phyloP scores from a whole-genome alignment of 2,329 filamentous ascomycete species.

The Botryotinia narcissicola region DNA sequence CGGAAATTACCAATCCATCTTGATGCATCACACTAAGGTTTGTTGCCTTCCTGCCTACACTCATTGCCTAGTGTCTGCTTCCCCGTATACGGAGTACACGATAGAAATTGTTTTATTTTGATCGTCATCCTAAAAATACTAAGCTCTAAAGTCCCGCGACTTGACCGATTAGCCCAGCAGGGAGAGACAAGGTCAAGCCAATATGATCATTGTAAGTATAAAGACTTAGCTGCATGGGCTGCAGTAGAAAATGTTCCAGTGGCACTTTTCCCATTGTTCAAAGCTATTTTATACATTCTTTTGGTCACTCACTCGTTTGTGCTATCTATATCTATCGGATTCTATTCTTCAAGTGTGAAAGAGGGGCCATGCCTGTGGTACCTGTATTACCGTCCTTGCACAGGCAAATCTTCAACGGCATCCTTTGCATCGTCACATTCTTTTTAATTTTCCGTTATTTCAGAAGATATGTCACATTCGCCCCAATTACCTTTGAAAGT shows the following conservation, averaged over 20 bases:
- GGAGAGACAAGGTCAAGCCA: slow-evolving; percentile 4
- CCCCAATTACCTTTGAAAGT: slow-evolving; percentile 25
- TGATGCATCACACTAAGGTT: not conserved
- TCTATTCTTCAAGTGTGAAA: not conserved
- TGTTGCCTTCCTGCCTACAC: slow-evolving; percentile 3
- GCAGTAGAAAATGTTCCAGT: not conserved
- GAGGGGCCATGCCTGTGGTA: not conserved
- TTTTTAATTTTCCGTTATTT: slow-evolving; percentile 23
- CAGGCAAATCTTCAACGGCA: slow-evolving; percentile 20
- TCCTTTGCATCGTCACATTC: slow-evolving; percentile 23
- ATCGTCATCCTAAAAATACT: not conserved
- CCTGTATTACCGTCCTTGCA: slow-evolving; percentile 12
- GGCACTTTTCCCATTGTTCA: not conserved
- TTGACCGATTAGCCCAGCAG: not conserved
- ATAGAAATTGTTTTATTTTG: not conserved
- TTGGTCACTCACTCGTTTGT: not conserved
- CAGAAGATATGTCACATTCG: slow-evolving; percentile 19
- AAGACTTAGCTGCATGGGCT: slow-evolving; percentile 5
- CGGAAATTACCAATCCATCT: not conserved
- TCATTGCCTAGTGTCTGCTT: not conserved
- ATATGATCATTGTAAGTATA: not conserved
- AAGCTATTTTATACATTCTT: not conserved
- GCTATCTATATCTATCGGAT: not conserved
- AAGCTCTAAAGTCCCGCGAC: slow-evolving; percentile 1
- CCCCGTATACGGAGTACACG: not conserved